These are phyloP conservation scores for Calcarisporium arbuscula DNA, from an alignment of 2,329 filamentous ascomycete genomes.

Conservation along the genomic window DNA sequence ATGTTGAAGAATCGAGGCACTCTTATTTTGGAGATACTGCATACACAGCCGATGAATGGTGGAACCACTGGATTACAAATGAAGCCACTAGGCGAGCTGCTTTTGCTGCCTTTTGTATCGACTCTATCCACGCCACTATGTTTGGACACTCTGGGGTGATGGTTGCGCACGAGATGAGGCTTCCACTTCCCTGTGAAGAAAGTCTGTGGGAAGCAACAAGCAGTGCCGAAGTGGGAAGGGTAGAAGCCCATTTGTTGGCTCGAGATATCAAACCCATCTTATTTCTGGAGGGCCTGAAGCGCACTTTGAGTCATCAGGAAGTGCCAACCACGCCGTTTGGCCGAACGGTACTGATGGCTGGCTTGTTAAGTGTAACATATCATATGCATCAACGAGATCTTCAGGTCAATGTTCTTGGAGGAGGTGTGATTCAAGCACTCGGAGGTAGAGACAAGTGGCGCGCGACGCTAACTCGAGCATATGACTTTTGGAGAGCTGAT, in stretches of 20 bases:
- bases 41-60: slow-evolving; percentile 80
- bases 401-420: slow-evolving; percentile 77
- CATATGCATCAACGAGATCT: slow-evolving; percentile 96
- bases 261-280: slow-evolving; percentile 79
- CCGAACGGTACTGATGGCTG: slow-evolving; percentile 88
- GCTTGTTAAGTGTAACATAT: slow-evolving; percentile 88
- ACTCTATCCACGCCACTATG: slow-evolving; percentile 95
- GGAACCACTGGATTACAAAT: slow-evolving; percentile 93
- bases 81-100: slow-evolving; percentile 86
- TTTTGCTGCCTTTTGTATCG: slow-evolving; percentile 90
- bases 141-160: slow-evolving; percentile 96
- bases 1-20: slow-evolving; percentile 48
- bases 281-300: slow-evolving; percentile 87
- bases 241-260: slow-evolving; percentile 72
- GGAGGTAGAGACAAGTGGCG: slow-evolving; percentile 91
- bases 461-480: slow-evolving; percentile 74
- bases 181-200: slow-evolving; percentile 89
- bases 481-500: slow-evolving; percentile 88
- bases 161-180: slow-evolving; percentile 91
- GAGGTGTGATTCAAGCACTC: slow-evolving; percentile 65
- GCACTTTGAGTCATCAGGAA: slow-evolving; percentile 75
- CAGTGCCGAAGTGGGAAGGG: slow-evolving; percentile 75
- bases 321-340: slow-evolving; percentile 93
- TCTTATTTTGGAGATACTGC: slow-evolving; percentile 54
- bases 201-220: slow-evolving; percentile 86